Percentiles rank a stretch among this genome's conserved stretches.
Conservation (phyloP, 192 early-diverging fungal species). For the Oehlia diaphana region DNA sequence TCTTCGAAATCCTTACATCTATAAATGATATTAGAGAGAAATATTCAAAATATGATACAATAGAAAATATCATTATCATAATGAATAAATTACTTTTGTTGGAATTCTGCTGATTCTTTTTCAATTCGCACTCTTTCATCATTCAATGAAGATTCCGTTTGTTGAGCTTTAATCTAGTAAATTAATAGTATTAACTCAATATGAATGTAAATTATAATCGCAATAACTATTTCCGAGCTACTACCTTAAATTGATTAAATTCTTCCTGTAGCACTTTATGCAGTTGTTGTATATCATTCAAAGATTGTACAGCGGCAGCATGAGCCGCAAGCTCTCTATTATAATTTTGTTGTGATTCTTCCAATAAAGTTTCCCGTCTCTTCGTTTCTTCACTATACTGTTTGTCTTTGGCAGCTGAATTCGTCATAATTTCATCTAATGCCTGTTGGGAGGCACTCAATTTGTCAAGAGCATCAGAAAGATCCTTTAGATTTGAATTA, state of each 20-base stretch:
- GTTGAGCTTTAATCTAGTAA: slow-evolving; percentile 49
- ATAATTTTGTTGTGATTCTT: slow-evolving; percentile 66
- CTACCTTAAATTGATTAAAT: slow-evolving; percentile 30
- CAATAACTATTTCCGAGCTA: too few relatives aligned
- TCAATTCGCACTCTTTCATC: slow-evolving; percentile 37
- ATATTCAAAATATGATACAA: slow-evolving; percentile 37
- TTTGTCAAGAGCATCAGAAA: background rate
- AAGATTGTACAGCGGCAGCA: slow-evolving; percentile 54
- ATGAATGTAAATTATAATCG: background rate
- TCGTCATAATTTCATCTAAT: background rate
- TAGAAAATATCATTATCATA: slow-evolving; percentile 38
- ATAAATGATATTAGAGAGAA: slow-evolving; percentile 9
- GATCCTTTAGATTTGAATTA: background rate
- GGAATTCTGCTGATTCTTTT: slow-evolving; percentile 43
- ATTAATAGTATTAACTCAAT: slow-evolving; percentile 25
- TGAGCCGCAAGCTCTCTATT: slow-evolving; percentile 67
- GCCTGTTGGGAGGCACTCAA: background rate
- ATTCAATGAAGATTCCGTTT: slow-evolving; percentile 50
- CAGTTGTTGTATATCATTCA: slow-evolving; percentile 35
- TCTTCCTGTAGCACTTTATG: slow-evolving; percentile 36
- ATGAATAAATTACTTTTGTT: slow-evolving; percentile 58
- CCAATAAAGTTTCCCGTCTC: slow-evolving; percentile 47
- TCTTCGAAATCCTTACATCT: slow-evolving; percentile 21
- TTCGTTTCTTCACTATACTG: slow-evolving; percentile 52
- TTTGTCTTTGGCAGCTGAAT: slow-evolving; percentile 36